Evolutionary conservation across 139 green algal genomes (phyloP).

Genomic region (Chlorella sorokiniana): DNA sequence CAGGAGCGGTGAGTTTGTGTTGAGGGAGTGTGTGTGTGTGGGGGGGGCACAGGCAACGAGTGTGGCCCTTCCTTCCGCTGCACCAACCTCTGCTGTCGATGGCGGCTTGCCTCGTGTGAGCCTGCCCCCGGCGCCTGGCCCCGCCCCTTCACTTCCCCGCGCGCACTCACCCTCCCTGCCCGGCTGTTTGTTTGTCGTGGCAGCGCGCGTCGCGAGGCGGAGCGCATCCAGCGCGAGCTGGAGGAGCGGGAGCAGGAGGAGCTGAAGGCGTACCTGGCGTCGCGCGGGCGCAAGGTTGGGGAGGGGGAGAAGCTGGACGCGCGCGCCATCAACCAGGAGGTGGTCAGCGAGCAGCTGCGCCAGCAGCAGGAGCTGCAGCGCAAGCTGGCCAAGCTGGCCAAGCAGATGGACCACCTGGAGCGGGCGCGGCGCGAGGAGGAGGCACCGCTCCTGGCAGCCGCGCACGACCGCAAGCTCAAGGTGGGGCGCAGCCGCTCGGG

Average conservation of each 20-base stretch:
- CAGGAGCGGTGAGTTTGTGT: slow-evolving; percentile 50
- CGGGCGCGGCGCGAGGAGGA: slow-evolving; percentile 93
- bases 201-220: slow-evolving; percentile 66
- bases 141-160: not conserved
- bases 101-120: not conserved
- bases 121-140: not conserved
- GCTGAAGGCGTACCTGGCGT: slow-evolving; percentile 37
- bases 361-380: slow-evolving; percentile 73
- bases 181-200: not conserved
- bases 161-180: not conserved
- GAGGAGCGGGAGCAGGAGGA: slow-evolving; percentile 76
- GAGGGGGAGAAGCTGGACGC: slow-evolving; percentile 38
- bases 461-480: slow-evolving; percentile 39
- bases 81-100: no score
- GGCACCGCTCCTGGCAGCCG: slow-evolving; percentile 63
- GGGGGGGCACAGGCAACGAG: no score
- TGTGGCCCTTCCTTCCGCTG: no score
- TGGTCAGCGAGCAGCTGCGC: slow-evolving; percentile 62
- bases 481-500: no score
- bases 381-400: slow-evolving; percentile 64
- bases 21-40: not conserved
- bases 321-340: slow-evolving; percentile 53
- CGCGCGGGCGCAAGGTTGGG: slow-evolving; percentile 37
- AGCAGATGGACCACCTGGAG: slow-evolving; percentile 96
- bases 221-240: slow-evolving; percentile 79